A percentile compares a stretch with the other conserved stretches of the same genome.
phyloP scores from a whole-genome alignment of 345 rosid genomes.

The Syzygium grande region DNA sequence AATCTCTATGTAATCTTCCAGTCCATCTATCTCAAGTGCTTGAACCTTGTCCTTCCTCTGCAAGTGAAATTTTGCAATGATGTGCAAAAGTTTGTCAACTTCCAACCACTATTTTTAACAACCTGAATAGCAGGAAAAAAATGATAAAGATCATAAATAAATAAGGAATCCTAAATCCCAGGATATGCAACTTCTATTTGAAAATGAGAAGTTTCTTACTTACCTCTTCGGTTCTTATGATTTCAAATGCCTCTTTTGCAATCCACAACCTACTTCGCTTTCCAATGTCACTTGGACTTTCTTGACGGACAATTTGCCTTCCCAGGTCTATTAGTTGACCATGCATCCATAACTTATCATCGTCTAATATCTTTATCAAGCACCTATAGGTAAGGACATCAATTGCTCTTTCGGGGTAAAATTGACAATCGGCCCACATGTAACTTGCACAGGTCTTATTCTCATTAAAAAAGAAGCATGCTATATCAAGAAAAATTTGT shows the following conservation, averaged over 20 bases:
- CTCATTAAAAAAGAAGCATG: neutral
- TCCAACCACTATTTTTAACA: neutral
- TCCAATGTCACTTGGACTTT: neutral
- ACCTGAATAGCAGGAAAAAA: neutral
- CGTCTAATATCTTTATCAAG: neutral
- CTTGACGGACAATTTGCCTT: neutral
- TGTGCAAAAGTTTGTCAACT: neutral
- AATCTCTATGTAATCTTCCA: neutral
- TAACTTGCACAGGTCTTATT: neutral
- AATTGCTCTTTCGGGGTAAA: neutral
- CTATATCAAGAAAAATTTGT: slow-evolving; percentile 4
- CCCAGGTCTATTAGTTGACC: neutral
- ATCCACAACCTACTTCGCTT: neutral
- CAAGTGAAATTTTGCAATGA: neutral
- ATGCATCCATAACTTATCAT: neutral
- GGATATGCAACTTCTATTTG: neutral
- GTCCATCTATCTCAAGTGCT: neutral
- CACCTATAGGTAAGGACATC: neutral
- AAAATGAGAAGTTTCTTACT: neutral
- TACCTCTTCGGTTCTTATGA: neutral
- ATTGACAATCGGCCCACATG: neutral
- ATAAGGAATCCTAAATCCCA: neutral
- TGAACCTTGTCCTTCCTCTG: neutral
- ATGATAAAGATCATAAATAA: neutral
- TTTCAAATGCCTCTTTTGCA: neutral